Base-by-base conservation (phyloP, 768 basidiomycete species). In the Termitomyces heimii region DNA sequence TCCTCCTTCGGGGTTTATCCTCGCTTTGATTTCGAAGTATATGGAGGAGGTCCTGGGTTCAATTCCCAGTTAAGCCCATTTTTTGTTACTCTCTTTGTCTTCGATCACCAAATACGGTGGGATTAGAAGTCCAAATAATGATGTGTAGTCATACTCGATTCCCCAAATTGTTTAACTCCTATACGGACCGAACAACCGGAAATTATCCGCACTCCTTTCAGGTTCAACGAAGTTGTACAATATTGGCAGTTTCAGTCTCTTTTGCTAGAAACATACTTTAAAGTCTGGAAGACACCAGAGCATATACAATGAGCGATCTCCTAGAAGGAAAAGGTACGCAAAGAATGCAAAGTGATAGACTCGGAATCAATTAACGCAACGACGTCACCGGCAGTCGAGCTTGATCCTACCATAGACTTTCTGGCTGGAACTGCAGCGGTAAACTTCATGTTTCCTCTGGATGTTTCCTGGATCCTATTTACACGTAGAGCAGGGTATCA, bases 361-460 rank as follows among this genome's bases (percentile, higher is more conserved):
- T 47, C 46, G 46, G n/a, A 53, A 29, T 39, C 39, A 54, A 24
- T 24, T 39, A 10, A 39, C 20, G 18, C 39, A 12, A 31, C n/a
- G 29, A 53, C 42, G 42, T 54, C 53, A 34, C 31, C 18, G 29
- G 1, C 32, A 54, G 53, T 54, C n/a, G 53, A 54, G 12, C 76
- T 85, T 40, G 76, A 84, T 63, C 88, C 89, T 2, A 80, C 80
- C 2, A 68, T 90, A 22, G 89, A 95, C 67, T 93, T 94, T 68
- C 67, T 83, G 42, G 90, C 90, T 5, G 92, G 92, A 5, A 91
- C 90, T 0, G 71, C 86, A 34, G 84, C 85, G 49, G 74, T 73
- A 62, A 35, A 29, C 29, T n/a, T 12, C 1, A 1, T 18, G 1
- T 4, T n/a, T 34, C 18, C 29, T 44, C 28, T 40, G 8, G 5